phyloP scores from a whole-genome alignment of 345 rosid species.

The Eucalyptus curtisii region DNA sequence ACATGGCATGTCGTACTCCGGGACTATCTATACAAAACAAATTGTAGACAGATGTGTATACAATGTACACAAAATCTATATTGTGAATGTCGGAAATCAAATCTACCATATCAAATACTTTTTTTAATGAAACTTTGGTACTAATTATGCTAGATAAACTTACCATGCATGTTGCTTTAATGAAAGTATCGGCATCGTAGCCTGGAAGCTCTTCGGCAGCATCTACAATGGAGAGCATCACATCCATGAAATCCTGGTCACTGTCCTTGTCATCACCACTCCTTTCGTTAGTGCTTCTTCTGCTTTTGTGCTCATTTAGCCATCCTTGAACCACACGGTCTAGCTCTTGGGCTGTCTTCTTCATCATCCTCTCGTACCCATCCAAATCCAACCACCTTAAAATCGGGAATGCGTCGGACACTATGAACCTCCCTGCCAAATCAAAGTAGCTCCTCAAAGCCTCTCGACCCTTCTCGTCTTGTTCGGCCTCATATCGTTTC shows the following conservation, averaged over 20 bases:
- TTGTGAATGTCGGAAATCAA: neutral
- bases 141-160: neutral
- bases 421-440: slow-evolving; percentile 2
- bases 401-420: slow-evolving; percentile 13
- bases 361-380: slow-evolving; percentile 17
- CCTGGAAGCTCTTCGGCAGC: neutral
- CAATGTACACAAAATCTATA: neutral
- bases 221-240: slow-evolving; percentile 1
- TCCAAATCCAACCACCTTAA: slow-evolving; percentile 21
- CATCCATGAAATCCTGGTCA: slow-evolving; percentile 22
- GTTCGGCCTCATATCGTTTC: neutral
- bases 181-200: slow-evolving; percentile 4
- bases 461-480: neutral
- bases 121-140: neutral
- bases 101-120: neutral
- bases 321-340: slow-evolving; percentile 7
- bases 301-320: slow-evolving; percentile 28
- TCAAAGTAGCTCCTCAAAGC: neutral
- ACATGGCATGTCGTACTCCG: neutral
- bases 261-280: neutral
- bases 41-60: neutral
- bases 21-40: neutral
- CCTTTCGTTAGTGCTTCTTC: neutral
- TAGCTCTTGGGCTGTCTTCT: slow-evolving; percentile 1
- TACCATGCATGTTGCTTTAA: slow-evolving; percentile 15